These are phyloP conservation scores for Wickerhamiella musiphila DNA, from an alignment of 805 yeast species.

Conservation along the genomic window DNA sequence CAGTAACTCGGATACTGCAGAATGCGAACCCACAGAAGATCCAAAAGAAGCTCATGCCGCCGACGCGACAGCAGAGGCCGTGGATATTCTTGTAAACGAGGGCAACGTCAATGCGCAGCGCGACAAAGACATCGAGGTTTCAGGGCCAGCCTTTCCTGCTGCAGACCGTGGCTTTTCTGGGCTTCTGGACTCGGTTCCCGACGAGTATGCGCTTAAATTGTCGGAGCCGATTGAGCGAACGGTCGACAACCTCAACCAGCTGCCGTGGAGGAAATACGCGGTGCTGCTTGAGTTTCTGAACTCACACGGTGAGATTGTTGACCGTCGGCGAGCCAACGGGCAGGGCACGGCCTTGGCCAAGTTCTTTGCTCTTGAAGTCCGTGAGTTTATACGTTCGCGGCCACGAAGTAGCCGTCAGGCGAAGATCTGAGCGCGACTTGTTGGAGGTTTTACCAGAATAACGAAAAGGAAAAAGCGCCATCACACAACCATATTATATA, in stretches of 20 bases:
- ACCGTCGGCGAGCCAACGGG: conserved; percentile 27
- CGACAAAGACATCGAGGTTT: not conserved
- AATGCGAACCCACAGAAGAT: conserved; percentile 2
- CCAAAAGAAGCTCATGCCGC: conserved; percentile 4
- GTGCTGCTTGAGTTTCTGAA: conserved; percentile 54
- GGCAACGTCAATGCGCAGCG: conserved; percentile 1
- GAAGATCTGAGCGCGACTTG: too few species aligned
- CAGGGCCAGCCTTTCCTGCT: conserved; percentile 2
- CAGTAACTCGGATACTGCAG: conserved; percentile 5
- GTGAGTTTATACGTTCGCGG: too few species aligned
- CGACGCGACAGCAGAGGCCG: conserved; percentile 10
- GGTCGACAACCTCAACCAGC: conserved; percentile 35
- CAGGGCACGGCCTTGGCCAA: conserved; percentile 18
- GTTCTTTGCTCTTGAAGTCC: too few species aligned
- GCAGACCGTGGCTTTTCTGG: conserved; percentile 2
- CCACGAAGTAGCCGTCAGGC: too few species aligned
- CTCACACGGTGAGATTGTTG: conserved; percentile 77
- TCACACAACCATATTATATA: too few species aligned
- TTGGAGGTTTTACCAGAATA: too few species aligned
- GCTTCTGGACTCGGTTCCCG: conserved; percentile 10
- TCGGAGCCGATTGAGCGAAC: conserved; percentile 26
- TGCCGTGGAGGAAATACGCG: conserved; percentile 67
- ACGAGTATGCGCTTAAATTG: conserved; percentile 18
- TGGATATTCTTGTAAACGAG: conserved; percentile 2
- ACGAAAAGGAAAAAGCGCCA: too few species aligned